Conservation (phyloP, 2,329 filamentous ascomycete species). For the Epicoccum sorghinum region DNA sequence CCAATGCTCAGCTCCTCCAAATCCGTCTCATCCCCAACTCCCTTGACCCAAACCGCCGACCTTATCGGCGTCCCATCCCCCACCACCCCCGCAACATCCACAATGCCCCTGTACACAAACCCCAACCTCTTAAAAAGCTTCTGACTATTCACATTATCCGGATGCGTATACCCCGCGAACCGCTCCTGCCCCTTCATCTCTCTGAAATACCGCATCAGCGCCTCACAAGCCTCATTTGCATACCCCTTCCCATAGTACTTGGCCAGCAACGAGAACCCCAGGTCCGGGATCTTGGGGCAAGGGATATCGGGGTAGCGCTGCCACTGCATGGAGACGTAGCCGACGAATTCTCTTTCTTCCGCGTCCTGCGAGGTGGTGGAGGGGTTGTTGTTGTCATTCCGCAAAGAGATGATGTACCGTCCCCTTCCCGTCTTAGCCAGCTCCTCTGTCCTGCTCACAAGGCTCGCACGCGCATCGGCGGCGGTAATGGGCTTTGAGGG, state of each 20-base stretch:
- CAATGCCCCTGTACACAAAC: slow-evolving; percentile 24
- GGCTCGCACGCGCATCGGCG: slow-evolving; percentile 21
- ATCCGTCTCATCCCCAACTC: neutral
- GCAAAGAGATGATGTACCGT: slow-evolving; percentile 34
- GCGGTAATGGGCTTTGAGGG: neutral
- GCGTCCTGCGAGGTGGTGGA: no score
- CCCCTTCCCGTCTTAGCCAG: slow-evolving; percentile 37
- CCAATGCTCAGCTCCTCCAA: slow-evolving; percentile 10
- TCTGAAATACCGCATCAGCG: slow-evolving; percentile 16
- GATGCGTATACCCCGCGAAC: slow-evolving; percentile 25
- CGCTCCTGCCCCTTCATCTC: slow-evolving; percentile 12
- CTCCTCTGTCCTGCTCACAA: slow-evolving; percentile 10
- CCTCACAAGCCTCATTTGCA: slow-evolving; percentile 26
- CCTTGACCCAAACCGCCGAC: slow-evolving; percentile 19
- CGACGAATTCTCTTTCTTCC: slow-evolving; percentile 14
- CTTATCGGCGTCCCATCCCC: neutral
- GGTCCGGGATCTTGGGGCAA: slow-evolving; percentile 25
- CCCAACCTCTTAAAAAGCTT: slow-evolving; percentile 26
- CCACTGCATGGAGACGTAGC: slow-evolving; percentile 32
- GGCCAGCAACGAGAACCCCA: slow-evolving; percentile 26
- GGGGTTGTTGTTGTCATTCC: no score
- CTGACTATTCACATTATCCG: slow-evolving; percentile 25
- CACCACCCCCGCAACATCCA: slow-evolving; percentile 15
- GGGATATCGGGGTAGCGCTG: slow-evolving; percentile 22
- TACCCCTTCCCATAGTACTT: slow-evolving; percentile 25